phyloP scores from a whole-genome alignment of 176 grass and related monocot genomes.

The Zoysia japonica region DNA sequence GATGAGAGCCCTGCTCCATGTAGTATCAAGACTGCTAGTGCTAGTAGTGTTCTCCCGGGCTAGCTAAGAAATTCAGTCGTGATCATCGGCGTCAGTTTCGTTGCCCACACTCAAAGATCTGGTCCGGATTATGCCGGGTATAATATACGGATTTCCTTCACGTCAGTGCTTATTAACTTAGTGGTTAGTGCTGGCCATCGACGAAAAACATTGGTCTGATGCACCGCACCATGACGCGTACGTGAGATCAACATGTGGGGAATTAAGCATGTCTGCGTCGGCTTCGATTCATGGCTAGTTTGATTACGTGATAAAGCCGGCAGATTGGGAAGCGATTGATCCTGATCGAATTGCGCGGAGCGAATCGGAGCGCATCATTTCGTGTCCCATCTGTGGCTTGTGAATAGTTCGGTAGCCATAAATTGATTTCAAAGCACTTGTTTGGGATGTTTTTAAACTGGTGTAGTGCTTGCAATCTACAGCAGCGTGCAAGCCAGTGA shows the following conservation, averaged over 20 bases:
- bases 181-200: conserved; percentile 14
- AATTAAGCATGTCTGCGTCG: neutral
- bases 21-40: neutral
- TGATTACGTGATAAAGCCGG: neutral
- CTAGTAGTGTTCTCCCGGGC: neutral
- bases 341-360: neutral
- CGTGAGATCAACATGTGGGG: conserved; percentile 35
- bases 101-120: conserved; percentile 38
- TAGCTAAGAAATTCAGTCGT: conserved; percentile 21
- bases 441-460: neutral
- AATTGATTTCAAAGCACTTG: neutral
- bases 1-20: conserved; percentile 5
- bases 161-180: conserved; percentile 7
- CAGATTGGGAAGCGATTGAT: neutral
- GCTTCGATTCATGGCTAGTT: neutral
- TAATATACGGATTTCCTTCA: conserved; percentile 29
- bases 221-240: conserved; percentile 37
- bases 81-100: conserved; percentile 41
- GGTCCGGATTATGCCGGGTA: conserved; percentile 19
- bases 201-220: neutral
- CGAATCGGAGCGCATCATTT: conserved; percentile 1
- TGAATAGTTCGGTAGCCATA: neutral
- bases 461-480: neutral
- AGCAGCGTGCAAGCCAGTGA: neutral
- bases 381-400: neutral